Conservation (phyloP, 352 stramenopile genomes). For the Globisporangium spinosum region DNA sequence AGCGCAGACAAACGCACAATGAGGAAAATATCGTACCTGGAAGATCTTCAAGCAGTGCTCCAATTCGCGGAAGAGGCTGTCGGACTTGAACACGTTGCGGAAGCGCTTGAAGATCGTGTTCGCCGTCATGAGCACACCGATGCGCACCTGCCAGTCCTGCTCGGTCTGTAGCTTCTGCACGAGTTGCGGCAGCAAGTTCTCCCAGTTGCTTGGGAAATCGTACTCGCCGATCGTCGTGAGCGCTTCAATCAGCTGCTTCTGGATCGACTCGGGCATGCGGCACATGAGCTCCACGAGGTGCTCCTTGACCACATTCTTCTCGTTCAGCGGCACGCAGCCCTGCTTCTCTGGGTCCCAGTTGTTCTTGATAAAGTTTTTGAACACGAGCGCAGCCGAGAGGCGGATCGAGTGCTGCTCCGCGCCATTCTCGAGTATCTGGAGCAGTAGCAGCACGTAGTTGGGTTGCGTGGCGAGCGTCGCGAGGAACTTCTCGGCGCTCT, state of each 20-base stretch:
- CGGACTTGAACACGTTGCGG: constrained; percentile 95
- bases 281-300: constrained; percentile 99
- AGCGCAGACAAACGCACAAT: background rate
- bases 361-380: constrained; percentile 99
- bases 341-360: constrained; percentile 93
- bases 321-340: constrained; percentile 60
- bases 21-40: constrained; percentile 47
- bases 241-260: constrained; percentile 95
- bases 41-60: constrained; percentile 94
- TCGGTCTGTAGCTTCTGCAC: constrained; percentile 91
- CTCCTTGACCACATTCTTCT: constrained; percentile 95
- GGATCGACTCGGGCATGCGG: constrained; percentile 89
- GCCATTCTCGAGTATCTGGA: constrained; percentile 70
- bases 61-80: constrained; percentile 94
- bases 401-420: constrained; percentile 61
- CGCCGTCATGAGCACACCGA: constrained; percentile 95
- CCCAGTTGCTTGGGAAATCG: constrained; percentile 98
- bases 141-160: constrained; percentile 89
- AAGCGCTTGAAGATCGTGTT: constrained; percentile 98
- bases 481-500: constrained; percentile 67
- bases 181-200: constrained; percentile 92
- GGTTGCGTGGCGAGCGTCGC: constrained; percentile 50
- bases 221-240: constrained; percentile 96
- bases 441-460: constrained; percentile 67
- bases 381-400: constrained; percentile 76